Conservation (phyloP, 2,329 filamentous ascomycete genomes). For the Cercospora sp. region DNA sequence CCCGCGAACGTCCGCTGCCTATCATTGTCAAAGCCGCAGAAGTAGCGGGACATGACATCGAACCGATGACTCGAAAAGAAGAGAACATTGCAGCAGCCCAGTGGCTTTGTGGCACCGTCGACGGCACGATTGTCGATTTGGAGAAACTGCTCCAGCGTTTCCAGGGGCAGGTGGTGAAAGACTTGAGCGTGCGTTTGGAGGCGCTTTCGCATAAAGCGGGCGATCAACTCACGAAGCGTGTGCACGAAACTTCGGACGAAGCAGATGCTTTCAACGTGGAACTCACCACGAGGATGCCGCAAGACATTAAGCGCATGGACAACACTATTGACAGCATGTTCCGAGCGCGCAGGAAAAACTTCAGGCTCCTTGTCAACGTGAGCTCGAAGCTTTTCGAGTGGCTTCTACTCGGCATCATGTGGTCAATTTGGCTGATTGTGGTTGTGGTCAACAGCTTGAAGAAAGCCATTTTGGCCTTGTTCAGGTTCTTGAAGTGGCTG, state of each 20-base stretch:
- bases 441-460: conserved; percentile 69
- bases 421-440: conserved; percentile 90
- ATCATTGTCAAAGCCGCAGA: conserved; percentile 43
- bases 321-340: conserved; percentile 71
- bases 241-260: conserved; percentile 70
- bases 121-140: conserved; percentile 43
- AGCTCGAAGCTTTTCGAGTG: conserved; percentile 86
- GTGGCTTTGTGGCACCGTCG: conserved; percentile 51
- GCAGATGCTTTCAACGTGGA: conserved; percentile 77
- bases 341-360: conserved; percentile 69
- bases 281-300: conserved; percentile 71
- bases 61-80: conserved; percentile 52
- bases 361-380: conserved; percentile 72
- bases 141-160: conserved; percentile 54
- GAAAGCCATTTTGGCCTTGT: conserved; percentile 61
- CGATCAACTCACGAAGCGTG: conserved; percentile 57
- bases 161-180: conserved; percentile 47
- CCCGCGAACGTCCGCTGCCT: conserved; percentile 35
- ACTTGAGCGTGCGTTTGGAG: conserved; percentile 48
- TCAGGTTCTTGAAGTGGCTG: conserved; percentile 71
- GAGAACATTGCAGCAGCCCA: conserved; percentile 57
- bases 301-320: conserved; percentile 76
- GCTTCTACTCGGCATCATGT: conserved; percentile 84
- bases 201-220: conserved; percentile 50
- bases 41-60: conserved; percentile 43